Evolutionary conservation across 1,284 basidiomycete genomes (phyloP), one percentile per base, ranked within the genome.

Genomic region (Austroboletus novae-zelandiae): DNA sequence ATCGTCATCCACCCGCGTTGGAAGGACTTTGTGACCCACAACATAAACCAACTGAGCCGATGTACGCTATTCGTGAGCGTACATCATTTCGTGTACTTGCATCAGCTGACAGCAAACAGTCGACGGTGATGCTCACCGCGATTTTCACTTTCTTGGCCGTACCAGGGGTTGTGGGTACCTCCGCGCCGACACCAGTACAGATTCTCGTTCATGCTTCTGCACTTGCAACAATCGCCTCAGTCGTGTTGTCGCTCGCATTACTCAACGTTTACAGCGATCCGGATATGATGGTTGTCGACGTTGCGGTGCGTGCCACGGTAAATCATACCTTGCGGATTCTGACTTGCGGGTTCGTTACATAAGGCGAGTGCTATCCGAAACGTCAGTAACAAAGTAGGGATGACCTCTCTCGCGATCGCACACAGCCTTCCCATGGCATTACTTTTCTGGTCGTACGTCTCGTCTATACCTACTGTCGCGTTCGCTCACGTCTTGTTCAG

Each of bases 11-110:
- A 54, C 10, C 61, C 61, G 15, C 59, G 53, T 1, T 65, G 62
- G 61, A 59, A 54, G 11, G 29, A 42, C 18, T 42, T 42, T 5
- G 29, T 42, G 5, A 31, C 10, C 17, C 17, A 17, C 9, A 17
- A 81, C 29, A 72, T 69, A 13, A 56, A 60, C 2, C 78, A 84
- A 54, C 78, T 82, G 77, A 66, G 69, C 44, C 74, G 78, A 40
- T 74, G 74, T 48, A 71, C 76, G 25, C 67, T 82, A 11, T 74
- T 73, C 51, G 81, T 82, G 50, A 30, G 40, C 1, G 23, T 13
- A 9, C 18, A 5, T 8, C 29, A 10, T 30, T 29, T 29, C 14
- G 8, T 30, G 10, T 30, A 9, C n/a, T 15, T 40, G 40, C 3
- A n/a, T 6, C 17, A 4, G 18, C 40, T 31, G 8, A 27, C 25